Conservation (phyloP, 2,329 filamentous ascomycete genomes). For the Colletotrichum neosansevieriae region DNA sequence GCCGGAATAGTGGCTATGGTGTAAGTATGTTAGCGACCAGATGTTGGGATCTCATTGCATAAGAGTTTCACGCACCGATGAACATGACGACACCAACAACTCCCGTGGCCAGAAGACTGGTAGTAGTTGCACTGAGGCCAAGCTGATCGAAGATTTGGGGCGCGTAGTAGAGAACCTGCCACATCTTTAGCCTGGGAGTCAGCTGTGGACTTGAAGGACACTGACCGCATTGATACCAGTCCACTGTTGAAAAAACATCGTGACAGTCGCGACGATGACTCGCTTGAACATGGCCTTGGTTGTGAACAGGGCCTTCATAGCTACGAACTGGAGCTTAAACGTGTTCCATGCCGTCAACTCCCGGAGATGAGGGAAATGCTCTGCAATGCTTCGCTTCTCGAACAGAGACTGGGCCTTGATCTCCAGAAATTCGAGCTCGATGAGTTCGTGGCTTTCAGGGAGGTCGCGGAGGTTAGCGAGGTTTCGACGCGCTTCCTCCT, state of each 20-base stretch:
- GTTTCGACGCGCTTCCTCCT: conserved; percentile 73
- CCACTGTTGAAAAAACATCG: conserved; percentile 55
- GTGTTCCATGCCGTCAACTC: conserved; percentile 71
- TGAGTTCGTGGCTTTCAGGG: conserved; percentile 71
- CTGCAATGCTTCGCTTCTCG: conserved; percentile 77
- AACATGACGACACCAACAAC: conserved; percentile 80
- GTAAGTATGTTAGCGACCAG: background rate
- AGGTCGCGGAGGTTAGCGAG: conserved; percentile 75
- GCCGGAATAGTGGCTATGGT: conserved; percentile 69
- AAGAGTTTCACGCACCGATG: conserved; percentile 46
- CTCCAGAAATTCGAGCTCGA: conserved; percentile 83
- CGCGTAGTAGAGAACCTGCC: conserved; percentile 70
- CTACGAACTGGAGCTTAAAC: conserved; percentile 78
- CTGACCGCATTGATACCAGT: conserved; percentile 65
- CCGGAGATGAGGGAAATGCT: conserved; percentile 74
- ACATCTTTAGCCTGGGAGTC: background rate
- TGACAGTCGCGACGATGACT: conserved; percentile 72
- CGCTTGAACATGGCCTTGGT: conserved; percentile 75
- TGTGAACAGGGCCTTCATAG: conserved; percentile 73
- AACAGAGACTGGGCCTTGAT: conserved; percentile 85
- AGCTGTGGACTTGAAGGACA: background rate
- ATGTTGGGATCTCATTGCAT: background rate
- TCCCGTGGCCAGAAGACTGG: conserved; percentile 74
- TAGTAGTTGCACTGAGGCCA: conserved; percentile 65
- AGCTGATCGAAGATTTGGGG: conserved; percentile 77